Evolutionary conservation across 177 flowering plant genomes (phyloP), one percentile per base, ranked within the genome.

Genomic region (Telopea speciosissima): DNA sequence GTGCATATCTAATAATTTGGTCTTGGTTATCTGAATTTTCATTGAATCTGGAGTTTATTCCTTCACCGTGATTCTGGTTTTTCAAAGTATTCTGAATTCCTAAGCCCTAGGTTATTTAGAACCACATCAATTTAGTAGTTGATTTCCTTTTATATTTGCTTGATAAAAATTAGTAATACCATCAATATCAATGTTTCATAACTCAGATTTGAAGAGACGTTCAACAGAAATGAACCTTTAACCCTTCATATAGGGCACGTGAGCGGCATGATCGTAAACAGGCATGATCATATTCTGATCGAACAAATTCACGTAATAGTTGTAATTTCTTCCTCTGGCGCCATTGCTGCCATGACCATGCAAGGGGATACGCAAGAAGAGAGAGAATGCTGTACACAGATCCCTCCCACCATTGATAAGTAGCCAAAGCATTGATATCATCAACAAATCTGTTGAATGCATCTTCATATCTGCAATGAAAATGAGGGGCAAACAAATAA

Each of bases 371-470:
- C 23, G 85, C 89, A 68, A 93, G 74, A 71, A 88, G 63, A 72
- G 85, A 89, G 24, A 96, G 91, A 71, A 96, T 87, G 76, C 87
- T 87, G 77, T 85, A 80, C 26, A 90, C 78, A 22, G 98, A 89
- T 71, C 99, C 99, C 74, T 96, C 99, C 99, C 99, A 96, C 99
- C 98, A 93, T 22, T 96, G 97, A 78, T 91, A 96, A 73, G 93
- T 74, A 66, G 97, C 96, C 79, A 96, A 74, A 68, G 86, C 87
- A 85, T 96, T 96, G 17, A 93, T 90, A 78, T 96, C 99, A 78
- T 90, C 97, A 70, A 88, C 98, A 87, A 96, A 96, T 76, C 89
- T 77, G 79, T 89, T 93, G 76, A 87, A 96, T 63, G 99, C 94
- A 80, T 86, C 93, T 80, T 93, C 99, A 74, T 91, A 92, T 75